A percentile compares a stretch with the other conserved stretches of the same genome.
These are phyloP conservation scores for Trametes villosa DNA, from an alignment of 768 basidiomycete species.

Conservation along the genomic window DNA sequence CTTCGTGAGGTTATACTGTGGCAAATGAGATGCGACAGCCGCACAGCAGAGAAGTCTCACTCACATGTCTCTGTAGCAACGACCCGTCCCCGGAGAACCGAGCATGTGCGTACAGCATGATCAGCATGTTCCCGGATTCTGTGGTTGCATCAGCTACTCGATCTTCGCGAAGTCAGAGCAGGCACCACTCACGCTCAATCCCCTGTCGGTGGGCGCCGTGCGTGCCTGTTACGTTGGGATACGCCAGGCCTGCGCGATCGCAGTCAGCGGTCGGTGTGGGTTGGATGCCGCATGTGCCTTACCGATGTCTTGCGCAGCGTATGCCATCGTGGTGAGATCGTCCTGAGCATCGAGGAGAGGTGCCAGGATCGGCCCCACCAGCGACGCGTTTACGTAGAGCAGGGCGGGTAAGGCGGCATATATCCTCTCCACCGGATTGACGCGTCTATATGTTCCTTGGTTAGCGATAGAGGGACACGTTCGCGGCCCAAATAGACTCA, in stretches of 20 bases:
- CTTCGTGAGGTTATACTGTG: conserved; percentile 30
- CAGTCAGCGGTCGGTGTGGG: not conserved
- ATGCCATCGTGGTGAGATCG: conserved; percentile 20
- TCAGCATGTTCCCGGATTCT: conserved; percentile 41
- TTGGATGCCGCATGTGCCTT: not conserved
- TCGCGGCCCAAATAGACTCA: too few species aligned
- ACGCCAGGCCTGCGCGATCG: conserved; percentile 5
- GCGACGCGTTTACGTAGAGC: conserved; percentile 37
- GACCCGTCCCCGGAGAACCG: conserved; percentile 32
- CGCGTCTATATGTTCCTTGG: too few species aligned
- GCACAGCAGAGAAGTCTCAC: not conserved
- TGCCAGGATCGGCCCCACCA: conserved; percentile 30
- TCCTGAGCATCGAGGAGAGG: conserved; percentile 36
- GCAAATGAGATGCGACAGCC: too few species aligned
- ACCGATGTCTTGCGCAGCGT: conserved; percentile 37
- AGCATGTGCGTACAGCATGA: conserved; percentile 36
- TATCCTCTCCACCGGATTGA: conserved; percentile 39
- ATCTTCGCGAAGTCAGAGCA: too few species aligned
- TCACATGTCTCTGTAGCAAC: conserved; percentile 21
- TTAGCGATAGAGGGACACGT: too few species aligned
- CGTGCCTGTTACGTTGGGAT: conserved; percentile 23
- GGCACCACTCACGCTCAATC: conserved; percentile 15
- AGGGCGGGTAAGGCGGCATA: conserved; percentile 36
- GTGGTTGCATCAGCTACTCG: not conserved
- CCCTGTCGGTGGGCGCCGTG: conserved; percentile 4